Percentiles rank a stretch among this genome's conserved stretches.
Conservation (phyloP, 2,329 filamentous ascomycete genomes). For the Clarireedia hainanense region DNA sequence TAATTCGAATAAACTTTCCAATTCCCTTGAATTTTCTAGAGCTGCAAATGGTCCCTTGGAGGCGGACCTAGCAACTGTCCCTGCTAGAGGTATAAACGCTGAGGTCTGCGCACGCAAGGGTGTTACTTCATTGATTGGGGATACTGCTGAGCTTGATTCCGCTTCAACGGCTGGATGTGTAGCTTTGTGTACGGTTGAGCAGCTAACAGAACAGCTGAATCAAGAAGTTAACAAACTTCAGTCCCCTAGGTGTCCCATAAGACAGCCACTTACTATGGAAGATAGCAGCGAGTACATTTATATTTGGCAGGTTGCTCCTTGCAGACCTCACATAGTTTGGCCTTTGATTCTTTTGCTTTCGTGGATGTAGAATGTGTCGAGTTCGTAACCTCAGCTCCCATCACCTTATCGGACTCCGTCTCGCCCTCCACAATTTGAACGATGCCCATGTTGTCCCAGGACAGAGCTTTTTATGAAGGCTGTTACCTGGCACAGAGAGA, state of each 20-base stretch:
- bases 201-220: constrained; percentile 50
- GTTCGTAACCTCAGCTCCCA: neutral
- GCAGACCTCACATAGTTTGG: constrained; percentile 47
- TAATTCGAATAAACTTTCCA: constrained; percentile 42
- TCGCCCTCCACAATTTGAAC: too few species aligned
- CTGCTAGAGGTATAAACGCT: constrained; percentile 7
- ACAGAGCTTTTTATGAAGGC: too few species aligned
- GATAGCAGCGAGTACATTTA: constrained; percentile 52
- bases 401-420: too few species aligned
- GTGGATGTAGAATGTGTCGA: neutral
- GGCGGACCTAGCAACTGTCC: constrained; percentile 20
- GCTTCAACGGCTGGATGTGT: constrained; percentile 15
- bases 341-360: neutral
- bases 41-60: constrained; percentile 40
- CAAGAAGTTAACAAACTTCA: neutral
- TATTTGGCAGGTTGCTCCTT: constrained; percentile 46
- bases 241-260: too few species aligned
- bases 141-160: constrained; percentile 6
- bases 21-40: constrained; percentile 43
- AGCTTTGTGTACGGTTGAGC: constrained; percentile 43
- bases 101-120: neutral
- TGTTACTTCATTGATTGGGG: neutral
- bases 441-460: too few species aligned
- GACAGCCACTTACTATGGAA: constrained; percentile 45
- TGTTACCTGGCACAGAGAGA: too few species aligned